phyloP scores from a whole-genome alignment of 2,329 filamentous ascomycete genomes.

The Alternaria rosae region DNA sequence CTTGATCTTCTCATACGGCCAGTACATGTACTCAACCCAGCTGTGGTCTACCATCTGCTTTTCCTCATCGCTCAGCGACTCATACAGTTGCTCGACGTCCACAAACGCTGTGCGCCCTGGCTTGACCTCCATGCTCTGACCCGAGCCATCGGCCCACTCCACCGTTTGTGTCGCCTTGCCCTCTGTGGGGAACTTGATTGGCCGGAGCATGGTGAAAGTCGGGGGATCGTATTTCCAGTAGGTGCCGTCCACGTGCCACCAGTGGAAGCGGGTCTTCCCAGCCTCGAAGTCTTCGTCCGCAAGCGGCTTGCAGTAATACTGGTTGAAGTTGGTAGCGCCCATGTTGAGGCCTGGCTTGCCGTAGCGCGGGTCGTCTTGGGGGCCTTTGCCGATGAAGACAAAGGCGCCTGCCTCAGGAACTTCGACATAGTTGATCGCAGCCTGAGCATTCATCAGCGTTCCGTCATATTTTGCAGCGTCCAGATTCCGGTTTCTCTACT shows the following conservation, averaged over 20 bases:
- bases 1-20: conserved; percentile 2
- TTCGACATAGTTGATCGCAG: not conserved
- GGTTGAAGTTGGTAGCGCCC: conserved; percentile 1
- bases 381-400: conserved; percentile 5
- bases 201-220: conserved; percentile 2
- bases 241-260: conserved; percentile 3
- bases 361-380: conserved; percentile 4
- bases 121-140: not conserved
- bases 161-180: conserved; percentile 1
- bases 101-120: conserved; percentile 4
- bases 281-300: conserved; percentile 6
- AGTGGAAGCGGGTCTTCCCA: conserved; percentile 4
- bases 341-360: conserved; percentile 9
- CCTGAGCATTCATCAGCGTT: not conserved
- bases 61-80: conserved; percentile 7
- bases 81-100: conserved; percentile 2
- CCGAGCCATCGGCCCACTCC: conserved; percentile 2
- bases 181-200: not conserved
- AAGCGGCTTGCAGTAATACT: conserved; percentile 7
- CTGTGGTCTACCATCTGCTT: conserved; percentile 2
- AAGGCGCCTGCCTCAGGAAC: conserved; percentile 7
- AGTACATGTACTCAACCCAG: conserved; percentile 7
- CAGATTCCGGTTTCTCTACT: not conserved
- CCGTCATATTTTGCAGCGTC: not conserved
- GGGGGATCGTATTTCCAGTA: not conserved